Percentiles rank a stretch among this genome's conserved stretches.
phyloP scores from a whole-genome alignment of 805 yeast genomes.

The Ogataea dorogensis region DNA sequence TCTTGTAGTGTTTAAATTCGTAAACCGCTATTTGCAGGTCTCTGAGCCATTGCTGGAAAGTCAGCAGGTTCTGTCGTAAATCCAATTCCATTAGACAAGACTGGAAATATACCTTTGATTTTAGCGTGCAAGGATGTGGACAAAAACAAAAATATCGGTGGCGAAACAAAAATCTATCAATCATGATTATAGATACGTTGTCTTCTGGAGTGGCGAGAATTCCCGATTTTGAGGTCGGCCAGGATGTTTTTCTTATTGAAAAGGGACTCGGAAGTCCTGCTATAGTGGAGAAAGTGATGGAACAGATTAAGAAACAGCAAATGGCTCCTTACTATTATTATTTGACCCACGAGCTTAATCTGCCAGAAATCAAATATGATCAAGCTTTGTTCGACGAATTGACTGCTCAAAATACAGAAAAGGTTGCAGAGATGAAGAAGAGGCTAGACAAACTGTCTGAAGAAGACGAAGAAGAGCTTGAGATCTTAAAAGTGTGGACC shows the following conservation, averaged over 20 bases:
- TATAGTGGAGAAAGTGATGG: slow-evolving; percentile 47
- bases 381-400: slow-evolving; percentile 52
- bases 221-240: slow-evolving; percentile 84
- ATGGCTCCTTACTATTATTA: slow-evolving; percentile 84
- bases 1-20: slow-evolving; percentile 7
- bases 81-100: slow-evolving; percentile 6
- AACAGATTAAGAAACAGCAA: slow-evolving; percentile 54
- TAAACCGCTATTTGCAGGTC: slow-evolving; percentile 8
- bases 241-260: slow-evolving; percentile 65
- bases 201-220: slow-evolving; percentile 55
- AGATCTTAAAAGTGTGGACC: slow-evolving; percentile 70
- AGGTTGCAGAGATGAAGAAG: slow-evolving; percentile 52
- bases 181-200: slow-evolving; percentile 37
- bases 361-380: slow-evolving; percentile 54
- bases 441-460: slow-evolving; percentile 53
- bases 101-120: background rate
- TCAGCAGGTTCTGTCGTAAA: background rate
- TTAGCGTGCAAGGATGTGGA: slow-evolving; percentile 7
- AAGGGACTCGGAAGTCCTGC: slow-evolving; percentile 26
- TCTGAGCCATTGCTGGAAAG: slow-evolving; percentile 4
- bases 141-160: slow-evolving; percentile 5
- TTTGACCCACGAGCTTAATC: slow-evolving; percentile 47
- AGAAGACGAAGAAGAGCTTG: slow-evolving; percentile 85
- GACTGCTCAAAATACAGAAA: slow-evolving; percentile 50
- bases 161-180: slow-evolving; percentile 8